Conservation (phyloP, 192 early-diverging fungal species). For the Chytriomyces sp. region DNA sequence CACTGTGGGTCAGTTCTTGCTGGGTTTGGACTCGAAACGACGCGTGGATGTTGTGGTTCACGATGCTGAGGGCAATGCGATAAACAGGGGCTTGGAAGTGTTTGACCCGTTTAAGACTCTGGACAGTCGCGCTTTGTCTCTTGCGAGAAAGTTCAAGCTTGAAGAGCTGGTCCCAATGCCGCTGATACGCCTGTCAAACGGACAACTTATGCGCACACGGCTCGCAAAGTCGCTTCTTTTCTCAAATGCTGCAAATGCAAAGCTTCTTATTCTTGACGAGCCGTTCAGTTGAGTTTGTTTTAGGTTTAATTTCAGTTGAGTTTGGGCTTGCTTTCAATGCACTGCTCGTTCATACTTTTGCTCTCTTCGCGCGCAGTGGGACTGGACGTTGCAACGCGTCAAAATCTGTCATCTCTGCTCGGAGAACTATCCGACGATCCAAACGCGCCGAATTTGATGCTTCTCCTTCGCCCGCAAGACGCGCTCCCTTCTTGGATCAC, state of each 20-base stretch:
- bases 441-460: slow-evolving; percentile 39
- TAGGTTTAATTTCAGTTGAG: background rate
- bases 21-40: background rate
- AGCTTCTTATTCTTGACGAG: slow-evolving; percentile 52
- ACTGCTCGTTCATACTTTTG: background rate
- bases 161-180: slow-evolving; percentile 11
- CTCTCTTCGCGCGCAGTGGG: slow-evolving; percentile 46
- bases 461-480: slow-evolving; percentile 62
- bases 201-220: slow-evolving; percentile 29
- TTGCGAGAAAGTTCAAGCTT: slow-evolving; percentile 39
- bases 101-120: background rate
- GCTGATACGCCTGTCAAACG: slow-evolving; percentile 23
- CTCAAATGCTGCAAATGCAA: slow-evolving; percentile 1
- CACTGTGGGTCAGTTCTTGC: slow-evolving; percentile 22
- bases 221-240: slow-evolving; percentile 23
- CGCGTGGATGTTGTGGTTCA: background rate
- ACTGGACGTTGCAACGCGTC: slow-evolving; percentile 55
- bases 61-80: slow-evolving; percentile 1
- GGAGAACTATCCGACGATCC: slow-evolving; percentile 26
- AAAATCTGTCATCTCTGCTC: slow-evolving; percentile 35
- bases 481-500: slow-evolving; percentile 60
- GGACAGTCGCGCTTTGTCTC: background rate
- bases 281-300: slow-evolving; percentile 56
- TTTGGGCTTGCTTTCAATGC: too few species aligned
- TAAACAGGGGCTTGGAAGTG: background rate